Base-by-base conservation (phyloP, 306 rosid genomes). In the Citrullus colocynthis region DNA sequence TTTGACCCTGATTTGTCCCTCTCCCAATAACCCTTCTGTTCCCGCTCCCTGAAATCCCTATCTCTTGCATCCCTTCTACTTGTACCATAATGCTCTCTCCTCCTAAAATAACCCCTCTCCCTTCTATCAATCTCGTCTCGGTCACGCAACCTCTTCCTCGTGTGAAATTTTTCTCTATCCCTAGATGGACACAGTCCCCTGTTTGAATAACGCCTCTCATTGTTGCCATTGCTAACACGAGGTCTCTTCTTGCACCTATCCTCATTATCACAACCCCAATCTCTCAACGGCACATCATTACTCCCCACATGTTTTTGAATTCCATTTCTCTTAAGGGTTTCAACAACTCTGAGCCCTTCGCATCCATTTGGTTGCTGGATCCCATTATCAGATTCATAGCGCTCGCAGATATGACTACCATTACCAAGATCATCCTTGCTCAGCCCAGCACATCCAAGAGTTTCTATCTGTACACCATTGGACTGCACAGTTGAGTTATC, bases 21-120 rank as follows among this genome's bases (percentile, higher is more conserved):
- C 90, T 89, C 97, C 99, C 99, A 95, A 60, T 92, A 95, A 56
- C 99, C 99, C 86, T 79, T 90, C 8, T 70, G 62, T 63, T 90
- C 97, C 76, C 87, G 88, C 58, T 90, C 97, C 80, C 90, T 88
- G 84, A 83, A 78, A 74, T 88, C 92, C 81, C 90, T 84, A 49
- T 87, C 91, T 75, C 89, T 92, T 75, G 64, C 85, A 75, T 91
- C 96, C 79, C 93, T 89, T 83, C 91, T 82, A 81, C 83, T 86
- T 61, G 78, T 65, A 73, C 85, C 75, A 77, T 83, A 86, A 83
- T 80, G 61, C 34, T 91, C 96, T 76, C 88, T 91, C 77, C 86
- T 91, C 90, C 91, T 85, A 49, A 11, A 77, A 72, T 77, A 54
- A 80, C 89, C 97, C 79, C 78, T 88, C 9, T 88, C 96, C 84